These are phyloP conservation scores for Colletotrichum kahawae DNA, from an alignment of 2,329 filamentous ascomycete genomes.

Conservation along the genomic window DNA sequence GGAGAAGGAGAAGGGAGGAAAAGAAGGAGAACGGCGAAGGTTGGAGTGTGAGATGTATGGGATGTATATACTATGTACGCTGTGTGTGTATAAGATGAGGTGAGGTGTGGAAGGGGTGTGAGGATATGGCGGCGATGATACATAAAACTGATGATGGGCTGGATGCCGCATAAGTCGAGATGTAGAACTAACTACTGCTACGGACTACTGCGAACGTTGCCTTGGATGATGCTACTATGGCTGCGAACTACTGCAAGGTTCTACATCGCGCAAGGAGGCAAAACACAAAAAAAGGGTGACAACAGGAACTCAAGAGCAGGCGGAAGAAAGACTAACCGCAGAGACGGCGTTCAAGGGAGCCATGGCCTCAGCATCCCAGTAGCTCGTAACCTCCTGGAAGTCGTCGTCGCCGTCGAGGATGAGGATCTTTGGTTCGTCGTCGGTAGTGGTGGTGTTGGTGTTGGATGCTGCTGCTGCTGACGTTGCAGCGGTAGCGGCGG, in stretches of 20 bases:
- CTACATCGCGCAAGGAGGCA: background rate
- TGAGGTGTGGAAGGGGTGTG: background rate
- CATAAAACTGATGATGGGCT: background rate
- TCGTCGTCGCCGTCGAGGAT: constrained; percentile 13
- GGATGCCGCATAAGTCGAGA: background rate
- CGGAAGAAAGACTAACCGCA: constrained; percentile 48
- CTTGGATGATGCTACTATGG: background rate
- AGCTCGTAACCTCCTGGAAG: constrained; percentile 47
- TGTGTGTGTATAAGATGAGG: background rate
- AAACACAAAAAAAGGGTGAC: background rate
- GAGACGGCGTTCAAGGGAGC: constrained; percentile 59
- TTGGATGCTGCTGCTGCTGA: background rate
- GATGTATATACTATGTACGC: background rate
- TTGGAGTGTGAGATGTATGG: background rate
- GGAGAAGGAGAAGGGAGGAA: background rate
- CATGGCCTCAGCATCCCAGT: constrained; percentile 65
- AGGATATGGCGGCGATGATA: background rate
- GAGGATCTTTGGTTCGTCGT: background rate
- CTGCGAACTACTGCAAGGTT: background rate
- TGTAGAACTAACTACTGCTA: background rate
- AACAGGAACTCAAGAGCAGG: background rate
- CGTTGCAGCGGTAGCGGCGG: constrained; percentile 13
- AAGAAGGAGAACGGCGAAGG: background rate
- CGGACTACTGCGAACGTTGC: background rate
- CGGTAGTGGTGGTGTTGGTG: background rate